A percentile compares a stretch with the other conserved stretches of the same genome.
Conservation (phyloP, 768 basidiomycete species). For the Agaricus blazei region DNA sequence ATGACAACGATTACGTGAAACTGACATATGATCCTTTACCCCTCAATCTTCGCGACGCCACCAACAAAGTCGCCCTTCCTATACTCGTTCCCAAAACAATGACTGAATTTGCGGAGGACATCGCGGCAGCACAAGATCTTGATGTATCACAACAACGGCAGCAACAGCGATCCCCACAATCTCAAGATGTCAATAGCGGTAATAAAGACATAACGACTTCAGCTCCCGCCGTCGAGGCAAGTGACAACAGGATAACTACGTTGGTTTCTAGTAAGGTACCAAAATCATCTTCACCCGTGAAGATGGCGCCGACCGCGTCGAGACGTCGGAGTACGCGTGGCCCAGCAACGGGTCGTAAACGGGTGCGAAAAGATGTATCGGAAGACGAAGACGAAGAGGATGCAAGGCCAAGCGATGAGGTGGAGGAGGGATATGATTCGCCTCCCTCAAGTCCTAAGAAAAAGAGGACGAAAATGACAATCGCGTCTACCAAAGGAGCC, state of each 20-base stretch:
- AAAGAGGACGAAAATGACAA: conserved; percentile 11
- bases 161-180: too few species aligned
- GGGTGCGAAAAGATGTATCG: background rate
- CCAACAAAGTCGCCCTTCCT: background rate
- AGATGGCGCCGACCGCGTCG: background rate
- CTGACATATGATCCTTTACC: too few species aligned
- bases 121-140: background rate
- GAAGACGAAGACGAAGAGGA: conserved; percentile 12
- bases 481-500: conserved; percentile 5
- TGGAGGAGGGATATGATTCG: conserved; percentile 14
- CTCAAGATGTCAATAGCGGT: too few species aligned
- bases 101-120: conserved; percentile 6
- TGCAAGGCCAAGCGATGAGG: conserved; percentile 17
- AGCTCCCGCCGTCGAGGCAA: background rate
- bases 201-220: too few species aligned
- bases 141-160: too few species aligned
- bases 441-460: conserved; percentile 24
- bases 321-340: conserved; percentile 3
- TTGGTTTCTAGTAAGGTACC: background rate
- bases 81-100: conserved; percentile 4
- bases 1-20: background rate
- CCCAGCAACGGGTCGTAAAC: background rate
- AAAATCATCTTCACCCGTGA: background rate
- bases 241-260: background rate
- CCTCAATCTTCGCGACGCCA: background rate